A percentile compares a stretch with the other conserved stretches of the same genome.
Conservation (phyloP, 768 basidiomycete species). For the Auriscalpium vulgare region DNA sequence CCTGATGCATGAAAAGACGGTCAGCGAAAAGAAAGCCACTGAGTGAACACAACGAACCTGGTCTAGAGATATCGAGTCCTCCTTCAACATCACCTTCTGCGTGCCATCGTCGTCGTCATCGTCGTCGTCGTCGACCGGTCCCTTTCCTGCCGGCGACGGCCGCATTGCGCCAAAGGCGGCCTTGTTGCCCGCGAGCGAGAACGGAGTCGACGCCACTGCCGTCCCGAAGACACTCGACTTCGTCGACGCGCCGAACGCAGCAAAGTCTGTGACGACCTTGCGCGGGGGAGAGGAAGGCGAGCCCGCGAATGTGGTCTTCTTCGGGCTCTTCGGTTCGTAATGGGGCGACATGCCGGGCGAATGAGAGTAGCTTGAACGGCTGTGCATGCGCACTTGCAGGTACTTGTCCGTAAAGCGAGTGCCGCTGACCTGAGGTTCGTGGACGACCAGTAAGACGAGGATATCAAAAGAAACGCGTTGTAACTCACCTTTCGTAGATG, state of each 20-base stretch:
- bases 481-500: constrained; percentile 66
- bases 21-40: constrained; percentile 4
- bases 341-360: constrained; percentile 37
- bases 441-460: too few relatives aligned
- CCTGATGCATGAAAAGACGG: constrained; percentile 32
- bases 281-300: constrained; percentile 60
- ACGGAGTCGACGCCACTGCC: constrained; percentile 72
- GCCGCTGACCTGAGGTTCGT: constrained; percentile 63
- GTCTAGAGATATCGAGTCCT: constrained; percentile 85
- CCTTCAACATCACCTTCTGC: constrained; percentile 70
- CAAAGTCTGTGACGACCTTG: constrained; percentile 85
- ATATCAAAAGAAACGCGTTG: background rate
- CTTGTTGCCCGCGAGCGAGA: constrained; percentile 70
- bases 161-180: constrained; percentile 82
- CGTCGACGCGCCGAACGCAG: constrained; percentile 71
- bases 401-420: constrained; percentile 98
- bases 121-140: constrained; percentile 72
- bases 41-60: constrained; percentile 50
- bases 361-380: constrained; percentile 46
- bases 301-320: constrained; percentile 29
- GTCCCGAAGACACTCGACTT: constrained; percentile 78
- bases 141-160: constrained; percentile 23
- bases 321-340: constrained; percentile 26
- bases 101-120: constrained; percentile 45
- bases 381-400: constrained; percentile 59